phyloP scores from a whole-genome alignment of 148 eudicot species.

The Dysphania ambrosioides region DNA sequence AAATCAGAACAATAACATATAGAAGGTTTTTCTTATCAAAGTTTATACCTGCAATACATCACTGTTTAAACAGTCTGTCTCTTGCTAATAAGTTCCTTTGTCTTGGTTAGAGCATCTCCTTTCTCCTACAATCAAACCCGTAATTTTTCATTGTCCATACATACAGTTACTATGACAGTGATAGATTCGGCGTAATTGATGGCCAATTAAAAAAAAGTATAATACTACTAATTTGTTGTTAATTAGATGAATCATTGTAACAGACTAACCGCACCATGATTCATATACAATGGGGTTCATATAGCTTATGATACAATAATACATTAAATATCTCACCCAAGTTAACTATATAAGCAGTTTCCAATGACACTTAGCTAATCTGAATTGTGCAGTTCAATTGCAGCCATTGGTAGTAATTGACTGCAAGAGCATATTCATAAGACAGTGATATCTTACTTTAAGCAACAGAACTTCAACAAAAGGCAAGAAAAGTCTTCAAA shows the following conservation, averaged over 20 bases:
- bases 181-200: background rate
- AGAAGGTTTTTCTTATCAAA: background rate
- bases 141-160: background rate
- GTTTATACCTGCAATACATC: background rate
- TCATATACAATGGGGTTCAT: background rate
- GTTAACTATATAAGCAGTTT: background rate
- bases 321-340: background rate
- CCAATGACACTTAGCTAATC: too few relatives aligned
- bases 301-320: too few relatives aligned
- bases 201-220: too few relatives aligned
- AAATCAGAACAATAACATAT: background rate
- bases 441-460: too few relatives aligned
- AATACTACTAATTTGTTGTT: background rate
- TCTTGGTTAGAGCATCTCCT: slow-evolving; percentile 41
- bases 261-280: too few relatives aligned
- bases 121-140: slow-evolving; percentile 40
- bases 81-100: slow-evolving; percentile 44
- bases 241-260: too few relatives aligned
- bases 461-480: too few relatives aligned
- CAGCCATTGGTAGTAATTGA: too few relatives aligned
- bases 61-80: slow-evolving; percentile 34
- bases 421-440: too few relatives aligned
- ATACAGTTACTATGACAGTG: background rate
- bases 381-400: too few relatives aligned
- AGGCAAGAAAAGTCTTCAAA: too few relatives aligned